These are phyloP conservation scores for Eucalyptus globulus DNA, from an alignment of 345 rosid genomes.

Conservation along the genomic window DNA sequence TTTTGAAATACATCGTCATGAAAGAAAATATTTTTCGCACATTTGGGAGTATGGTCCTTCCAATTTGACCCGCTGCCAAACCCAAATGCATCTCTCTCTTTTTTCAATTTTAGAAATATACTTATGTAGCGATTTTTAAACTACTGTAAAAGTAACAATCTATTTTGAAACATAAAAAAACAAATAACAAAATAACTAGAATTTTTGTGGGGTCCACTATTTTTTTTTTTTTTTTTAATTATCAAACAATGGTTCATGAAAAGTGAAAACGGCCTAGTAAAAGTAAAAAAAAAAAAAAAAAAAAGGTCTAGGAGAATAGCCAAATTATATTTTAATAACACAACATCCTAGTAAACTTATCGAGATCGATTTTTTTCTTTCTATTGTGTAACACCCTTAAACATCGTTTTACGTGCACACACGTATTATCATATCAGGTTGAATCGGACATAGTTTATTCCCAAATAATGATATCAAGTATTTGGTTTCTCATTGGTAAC, in stretches of 20 bases:
- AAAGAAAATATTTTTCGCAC: background rate
- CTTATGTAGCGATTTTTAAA: rapidly evolving
- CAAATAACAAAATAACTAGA: too few relatives aligned
- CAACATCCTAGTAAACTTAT: background rate
- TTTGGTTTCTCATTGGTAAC: background rate
- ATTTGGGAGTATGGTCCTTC: background rate
- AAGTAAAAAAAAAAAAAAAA: background rate
- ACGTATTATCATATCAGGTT: rapidly evolving
- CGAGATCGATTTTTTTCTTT: background rate
- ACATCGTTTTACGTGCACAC: background rate
- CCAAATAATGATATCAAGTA: background rate
- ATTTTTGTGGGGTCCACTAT: too few relatives aligned
- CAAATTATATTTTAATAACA: background rate
- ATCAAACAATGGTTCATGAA: background rate
- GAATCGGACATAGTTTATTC: background rate
- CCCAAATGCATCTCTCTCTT: background rate
- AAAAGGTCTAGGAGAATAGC: background rate
- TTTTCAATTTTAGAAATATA: too few relatives aligned
- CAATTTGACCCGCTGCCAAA: background rate
- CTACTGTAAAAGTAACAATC: too few relatives aligned
- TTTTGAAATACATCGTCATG: background rate
- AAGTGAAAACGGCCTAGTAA: background rate
- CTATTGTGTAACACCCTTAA: background rate
- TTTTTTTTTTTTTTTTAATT: too few relatives aligned
- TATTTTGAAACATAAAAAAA: too few relatives aligned